phyloP scores from a whole-genome alignment of 257 asterid species.

The Thymus mandschuricus region DNA sequence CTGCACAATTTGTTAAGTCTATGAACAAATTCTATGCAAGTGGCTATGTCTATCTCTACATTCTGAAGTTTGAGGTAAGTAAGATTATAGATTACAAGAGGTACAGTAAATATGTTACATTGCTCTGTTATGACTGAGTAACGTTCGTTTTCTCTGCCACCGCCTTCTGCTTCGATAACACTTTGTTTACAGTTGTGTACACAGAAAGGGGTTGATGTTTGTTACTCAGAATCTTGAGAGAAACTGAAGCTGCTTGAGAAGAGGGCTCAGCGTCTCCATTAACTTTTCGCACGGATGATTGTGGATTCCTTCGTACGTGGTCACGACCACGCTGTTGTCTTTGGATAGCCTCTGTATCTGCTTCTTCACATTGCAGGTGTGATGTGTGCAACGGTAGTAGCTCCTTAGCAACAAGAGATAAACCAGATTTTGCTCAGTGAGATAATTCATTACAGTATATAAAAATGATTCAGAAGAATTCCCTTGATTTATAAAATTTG shows the following conservation, averaged over 20 bases:
- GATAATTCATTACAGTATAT: slow-evolving; percentile 2
- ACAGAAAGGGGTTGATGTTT: background rate
- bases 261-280: slow-evolving; percentile 89
- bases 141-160: background rate
- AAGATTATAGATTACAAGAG: background rate
- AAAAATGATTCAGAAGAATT: background rate
- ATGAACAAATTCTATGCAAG: background rate
- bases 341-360: slow-evolving; percentile 88
- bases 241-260: slow-evolving; percentile 93
- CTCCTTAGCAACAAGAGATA: slow-evolving; percentile 59
- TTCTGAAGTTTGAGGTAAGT: slow-evolving; percentile 14
- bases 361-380: slow-evolving; percentile 95
- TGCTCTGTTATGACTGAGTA: slow-evolving; percentile 23
- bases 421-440: slow-evolving; percentile 21
- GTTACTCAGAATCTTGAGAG: slow-evolving; percentile 67
- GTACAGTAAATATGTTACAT: slow-evolving; percentile 17
- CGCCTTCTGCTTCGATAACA: background rate
- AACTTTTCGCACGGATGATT: slow-evolving; percentile 93
- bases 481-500: background rate
- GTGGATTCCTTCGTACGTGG: slow-evolving; percentile 92
- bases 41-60: background rate
- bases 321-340: slow-evolving; percentile 78
- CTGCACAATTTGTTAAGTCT: background rate
- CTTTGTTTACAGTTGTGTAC: slow-evolving; percentile 31
- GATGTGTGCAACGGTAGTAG: slow-evolving; percentile 94